Conservation (phyloP, 2,329 filamentous ascomycete genomes). For the Aspergillus quadricinctus region DNA sequence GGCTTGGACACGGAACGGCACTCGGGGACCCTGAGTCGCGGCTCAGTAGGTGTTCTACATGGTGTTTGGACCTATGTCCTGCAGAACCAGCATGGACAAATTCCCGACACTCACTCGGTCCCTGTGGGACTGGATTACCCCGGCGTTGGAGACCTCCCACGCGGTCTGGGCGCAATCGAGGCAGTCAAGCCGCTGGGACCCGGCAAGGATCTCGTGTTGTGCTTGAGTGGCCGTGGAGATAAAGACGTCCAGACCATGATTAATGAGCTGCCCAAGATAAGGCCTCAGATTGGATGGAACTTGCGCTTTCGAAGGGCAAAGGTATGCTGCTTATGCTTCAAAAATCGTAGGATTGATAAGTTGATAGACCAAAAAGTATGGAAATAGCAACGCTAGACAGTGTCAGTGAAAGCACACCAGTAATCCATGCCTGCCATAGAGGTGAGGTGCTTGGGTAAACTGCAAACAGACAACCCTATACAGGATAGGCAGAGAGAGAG, state of each 20-base stretch:
- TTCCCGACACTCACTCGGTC: constrained; percentile 85
- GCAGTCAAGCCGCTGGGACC: constrained; percentile 84
- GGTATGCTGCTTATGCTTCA: too few relatives aligned
- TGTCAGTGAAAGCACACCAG: too few relatives aligned
- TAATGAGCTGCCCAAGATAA: constrained; percentile 78
- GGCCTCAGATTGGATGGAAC: constrained; percentile 72
- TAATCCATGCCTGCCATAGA: too few relatives aligned
- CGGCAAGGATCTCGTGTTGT: constrained; percentile 83
- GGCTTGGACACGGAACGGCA: constrained; percentile 77
- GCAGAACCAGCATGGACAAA: constrained; percentile 85
- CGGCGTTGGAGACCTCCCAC: constrained; percentile 90
- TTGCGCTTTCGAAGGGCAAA: background rate
- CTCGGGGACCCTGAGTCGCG: constrained; percentile 76
- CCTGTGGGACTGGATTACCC: constrained; percentile 94
- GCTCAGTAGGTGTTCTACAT: constrained; percentile 87
- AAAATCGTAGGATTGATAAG: too few relatives aligned
- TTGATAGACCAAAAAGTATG: too few relatives aligned
- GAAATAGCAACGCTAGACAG: too few relatives aligned
- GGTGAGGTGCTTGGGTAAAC: too few relatives aligned
- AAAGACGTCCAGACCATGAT: constrained; percentile 98
- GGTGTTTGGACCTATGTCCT: constrained; percentile 91
- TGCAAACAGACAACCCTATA: too few relatives aligned
- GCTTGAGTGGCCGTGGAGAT: constrained; percentile 83
- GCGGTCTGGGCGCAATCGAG: constrained; percentile 79
- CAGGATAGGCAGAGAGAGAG: too few relatives aligned